Base-by-base conservation (phyloP, 2,329 filamentous ascomycete species). In the Aureobasidium leucospermi region DNA sequence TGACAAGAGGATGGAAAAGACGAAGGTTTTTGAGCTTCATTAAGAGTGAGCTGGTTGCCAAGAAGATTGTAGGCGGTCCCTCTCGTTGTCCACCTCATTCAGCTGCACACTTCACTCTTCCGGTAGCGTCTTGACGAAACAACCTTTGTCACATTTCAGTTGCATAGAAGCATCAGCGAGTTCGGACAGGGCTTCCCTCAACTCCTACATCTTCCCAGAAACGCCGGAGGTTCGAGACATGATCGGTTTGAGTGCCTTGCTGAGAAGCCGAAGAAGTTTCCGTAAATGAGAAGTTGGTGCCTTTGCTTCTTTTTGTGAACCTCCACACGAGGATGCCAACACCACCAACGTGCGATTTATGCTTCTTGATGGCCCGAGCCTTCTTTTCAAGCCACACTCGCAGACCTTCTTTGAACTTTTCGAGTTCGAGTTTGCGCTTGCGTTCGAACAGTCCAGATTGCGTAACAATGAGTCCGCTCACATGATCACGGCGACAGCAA, bases 331-430 rank as follows among this genome's bases (percentile, higher is more conserved):
- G 65, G 29, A 75, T 66, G 46, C 71, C 69, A n/a, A 75, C 74
- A 46, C 72, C 80, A 8, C 52, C 52, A 28, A 71, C 71, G 39
- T 66, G 62, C 48, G 70, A 69, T 43, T 71, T 70, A 55, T 67
- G 67, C 65, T 70, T 66, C 61, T 72, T 65, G 64, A 76, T 72
- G 67, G 74, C 62, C 8, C 64, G 58, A 15, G 69, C 70, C 61
- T 71, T 72, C 34, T 69, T 64, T 59, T 75, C 85, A 2, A 89
- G 78, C 84, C 85, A 89, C 11, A 79, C 77, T 39, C 85, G 74
- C 62, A 90, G 71, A 15, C 79, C 79, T 66, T 89, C 86, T 68
- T 88, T 89, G 45, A 89, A 76, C 61, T 78, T 78, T 73, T 89
- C 85, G 65, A 81, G 80, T 73, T 89, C 86, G 15, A 89, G 78